Evolutionary conservation across 768 basidiomycete genomes (phyloP).

Genomic region (Mycena indigotica): DNA sequence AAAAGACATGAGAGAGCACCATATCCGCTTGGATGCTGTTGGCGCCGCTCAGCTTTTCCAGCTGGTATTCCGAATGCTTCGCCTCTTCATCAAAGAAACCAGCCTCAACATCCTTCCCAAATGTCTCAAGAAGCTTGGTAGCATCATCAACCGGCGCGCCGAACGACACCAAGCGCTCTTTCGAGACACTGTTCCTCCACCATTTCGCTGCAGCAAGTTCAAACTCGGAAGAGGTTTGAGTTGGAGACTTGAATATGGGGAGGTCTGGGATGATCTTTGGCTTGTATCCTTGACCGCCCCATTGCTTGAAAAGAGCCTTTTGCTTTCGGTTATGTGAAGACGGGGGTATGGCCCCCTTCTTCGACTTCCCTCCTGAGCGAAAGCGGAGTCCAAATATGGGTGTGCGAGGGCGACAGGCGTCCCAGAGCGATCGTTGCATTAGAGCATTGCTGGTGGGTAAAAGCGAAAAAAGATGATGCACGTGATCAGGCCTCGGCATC

Average conservation of each 20-base stretch:
- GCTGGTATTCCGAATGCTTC: slow-evolving; percentile 4
- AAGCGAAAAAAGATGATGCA: no score
- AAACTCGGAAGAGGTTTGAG: not conserved
- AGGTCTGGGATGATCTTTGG: not conserved
- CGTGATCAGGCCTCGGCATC: not conserved
- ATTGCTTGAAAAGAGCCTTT: not conserved
- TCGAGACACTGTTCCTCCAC: not conserved
- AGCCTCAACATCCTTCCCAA: not conserved
- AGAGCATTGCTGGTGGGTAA: no score
- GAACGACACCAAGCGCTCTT: slow-evolving; percentile 18
- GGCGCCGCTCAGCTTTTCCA: slow-evolving; percentile 1
- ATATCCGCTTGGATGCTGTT: slow-evolving; percentile 13
- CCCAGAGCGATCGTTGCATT: not conserved
- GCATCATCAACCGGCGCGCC: slow-evolving; percentile 8
- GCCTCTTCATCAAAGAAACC: slow-evolving; percentile 12
- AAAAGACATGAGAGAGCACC: slow-evolving; percentile 14
- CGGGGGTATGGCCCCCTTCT: not conserved
- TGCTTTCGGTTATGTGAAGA: not conserved
- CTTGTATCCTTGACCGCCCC: not conserved
- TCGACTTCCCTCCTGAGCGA: not conserved
- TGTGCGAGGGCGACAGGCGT: not conserved
- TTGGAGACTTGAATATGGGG: not conserved
- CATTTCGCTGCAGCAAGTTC: slow-evolving; percentile 1
- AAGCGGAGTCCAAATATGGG: not conserved
- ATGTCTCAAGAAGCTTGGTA: slow-evolving; percentile 11